Evolutionary conservation across 371 early-diverging fungal genomes (phyloP).

Genomic region (Mucor plumbeus): DNA sequence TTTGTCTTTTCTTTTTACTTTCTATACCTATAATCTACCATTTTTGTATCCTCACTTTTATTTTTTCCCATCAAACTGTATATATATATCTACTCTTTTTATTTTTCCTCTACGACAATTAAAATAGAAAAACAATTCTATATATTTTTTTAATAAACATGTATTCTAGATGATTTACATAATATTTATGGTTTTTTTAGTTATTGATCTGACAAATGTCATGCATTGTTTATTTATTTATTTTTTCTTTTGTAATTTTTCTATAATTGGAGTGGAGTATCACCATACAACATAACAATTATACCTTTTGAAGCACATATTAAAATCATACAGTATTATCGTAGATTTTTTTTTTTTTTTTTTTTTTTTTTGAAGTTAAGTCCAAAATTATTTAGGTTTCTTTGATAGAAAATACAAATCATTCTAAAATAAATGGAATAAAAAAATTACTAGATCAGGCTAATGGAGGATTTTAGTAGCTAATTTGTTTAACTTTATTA

Average conservation of each 20-base stretch:
- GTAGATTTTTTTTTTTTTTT: no score
- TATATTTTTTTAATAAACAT: neutral
- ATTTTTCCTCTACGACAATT: neutral
- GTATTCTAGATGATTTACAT: conserved; percentile 6
- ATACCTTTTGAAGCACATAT: no score
- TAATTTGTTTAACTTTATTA: no score
- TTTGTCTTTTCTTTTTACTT: neutral
- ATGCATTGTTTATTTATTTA: neutral
- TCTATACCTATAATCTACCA: neutral
- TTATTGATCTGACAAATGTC: neutral
- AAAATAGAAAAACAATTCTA: neutral
- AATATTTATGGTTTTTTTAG: neutral
- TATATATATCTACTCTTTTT: neutral
- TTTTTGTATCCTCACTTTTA: neutral
- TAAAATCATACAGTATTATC: no score
- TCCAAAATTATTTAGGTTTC: no score
- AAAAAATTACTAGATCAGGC: no score
- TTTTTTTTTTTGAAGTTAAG: no score
- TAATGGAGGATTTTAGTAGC: no score
- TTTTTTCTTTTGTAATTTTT: no score
- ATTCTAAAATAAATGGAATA: no score
- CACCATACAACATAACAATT: no score
- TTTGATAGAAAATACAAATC: no score
- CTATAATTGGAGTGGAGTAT: neutral
- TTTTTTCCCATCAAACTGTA: neutral